phyloP scores from a whole-genome alignment of 2,329 filamentous ascomycete species.

The Arthrocladium fulminans region DNA sequence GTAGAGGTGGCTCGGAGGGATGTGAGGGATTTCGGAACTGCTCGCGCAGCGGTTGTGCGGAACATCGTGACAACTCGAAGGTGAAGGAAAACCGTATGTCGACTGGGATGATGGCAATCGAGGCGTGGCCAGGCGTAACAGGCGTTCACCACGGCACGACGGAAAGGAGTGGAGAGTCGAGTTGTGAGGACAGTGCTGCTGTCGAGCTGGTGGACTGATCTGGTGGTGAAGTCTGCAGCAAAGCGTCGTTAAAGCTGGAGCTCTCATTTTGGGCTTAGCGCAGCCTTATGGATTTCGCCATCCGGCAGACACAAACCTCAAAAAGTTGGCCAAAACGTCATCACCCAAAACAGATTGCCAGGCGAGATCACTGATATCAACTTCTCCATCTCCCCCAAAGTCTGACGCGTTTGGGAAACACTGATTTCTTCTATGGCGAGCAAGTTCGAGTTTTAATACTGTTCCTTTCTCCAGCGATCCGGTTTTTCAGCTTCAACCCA shows the following conservation, averaged over 20 bases:
- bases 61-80: slow-evolving; percentile 33
- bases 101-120: not conserved
- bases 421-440: not conserved
- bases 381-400: not conserved
- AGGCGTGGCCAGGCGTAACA: not conserved
- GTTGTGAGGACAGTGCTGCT: not conserved
- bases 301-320: too few species aligned
- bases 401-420: not conserved
- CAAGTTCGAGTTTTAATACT: not conserved
- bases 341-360: not conserved
- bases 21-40: slow-evolving; percentile 35
- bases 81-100: slow-evolving; percentile 5
- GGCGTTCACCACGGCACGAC: slow-evolving; percentile 1
- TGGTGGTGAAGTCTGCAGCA: not conserved
- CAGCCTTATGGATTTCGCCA: not conserved
- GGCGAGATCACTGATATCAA: not conserved
- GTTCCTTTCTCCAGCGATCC: not conserved
- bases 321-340: slow-evolving; percentile 3
- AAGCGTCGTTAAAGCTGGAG: slow-evolving; percentile 5
- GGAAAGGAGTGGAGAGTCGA: slow-evolving; percentile 10
- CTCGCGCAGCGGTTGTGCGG: slow-evolving; percentile 38
- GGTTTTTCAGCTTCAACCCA: not conserved
- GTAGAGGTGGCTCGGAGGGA: slow-evolving; percentile 22
- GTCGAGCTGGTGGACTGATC: not conserved
- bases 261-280: slow-evolving; percentile 3